phyloP scores from a whole-genome alignment of 2,329 filamentous ascomycete species.

The Trichoderma breve region DNA sequence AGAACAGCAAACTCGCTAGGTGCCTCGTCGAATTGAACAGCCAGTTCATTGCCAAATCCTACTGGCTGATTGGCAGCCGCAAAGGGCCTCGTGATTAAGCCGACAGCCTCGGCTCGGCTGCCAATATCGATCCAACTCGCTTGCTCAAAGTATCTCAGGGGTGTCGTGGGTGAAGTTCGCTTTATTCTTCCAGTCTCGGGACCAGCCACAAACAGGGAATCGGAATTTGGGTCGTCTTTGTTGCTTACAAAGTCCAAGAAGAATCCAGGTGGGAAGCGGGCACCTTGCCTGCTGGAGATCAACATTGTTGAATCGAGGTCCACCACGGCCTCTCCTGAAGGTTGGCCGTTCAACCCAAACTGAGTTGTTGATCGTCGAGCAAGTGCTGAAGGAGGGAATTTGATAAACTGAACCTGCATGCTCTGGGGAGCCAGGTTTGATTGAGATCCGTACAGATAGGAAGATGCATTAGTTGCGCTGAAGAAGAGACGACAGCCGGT shows the following conservation, averaged over 20 bases:
- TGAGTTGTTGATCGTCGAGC: slow-evolving; percentile 33
- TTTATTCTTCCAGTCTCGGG: slow-evolving; percentile 87
- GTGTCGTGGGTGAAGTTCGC: slow-evolving; percentile 50
- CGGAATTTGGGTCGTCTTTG: slow-evolving; percentile 57
- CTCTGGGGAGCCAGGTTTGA: slow-evolving; percentile 73
- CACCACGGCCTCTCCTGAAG: slow-evolving; percentile 40
- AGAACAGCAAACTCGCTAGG: slow-evolving; percentile 84
- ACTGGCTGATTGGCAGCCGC: slow-evolving; percentile 63
- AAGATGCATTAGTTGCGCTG: slow-evolving; percentile 79
- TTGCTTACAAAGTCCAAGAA: slow-evolving; percentile 81
- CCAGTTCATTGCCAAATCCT: slow-evolving; percentile 92
- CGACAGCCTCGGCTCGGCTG: slow-evolving; percentile 73
- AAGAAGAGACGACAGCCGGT: slow-evolving; percentile 91
- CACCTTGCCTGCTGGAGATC: slow-evolving; percentile 50
- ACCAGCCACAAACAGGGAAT: slow-evolving; percentile 77
- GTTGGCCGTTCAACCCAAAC: slow-evolving; percentile 20
- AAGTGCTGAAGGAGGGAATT: slow-evolving; percentile 69
- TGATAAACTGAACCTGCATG: slow-evolving; percentile 97
- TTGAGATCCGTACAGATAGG: slow-evolving; percentile 59
- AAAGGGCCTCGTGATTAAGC: slow-evolving; percentile 71
- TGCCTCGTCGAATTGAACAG: slow-evolving; percentile 87
- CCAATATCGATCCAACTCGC: slow-evolving; percentile 76
- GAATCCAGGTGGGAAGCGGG: slow-evolving; percentile 79
- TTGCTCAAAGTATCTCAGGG: slow-evolving; percentile 70
- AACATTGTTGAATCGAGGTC: slow-evolving; percentile 51